Evolutionary conservation across 768 basidiomycete species (phyloP), one percentile per base, ranked within the genome.

Genomic region (Russula olivacea): DNA sequence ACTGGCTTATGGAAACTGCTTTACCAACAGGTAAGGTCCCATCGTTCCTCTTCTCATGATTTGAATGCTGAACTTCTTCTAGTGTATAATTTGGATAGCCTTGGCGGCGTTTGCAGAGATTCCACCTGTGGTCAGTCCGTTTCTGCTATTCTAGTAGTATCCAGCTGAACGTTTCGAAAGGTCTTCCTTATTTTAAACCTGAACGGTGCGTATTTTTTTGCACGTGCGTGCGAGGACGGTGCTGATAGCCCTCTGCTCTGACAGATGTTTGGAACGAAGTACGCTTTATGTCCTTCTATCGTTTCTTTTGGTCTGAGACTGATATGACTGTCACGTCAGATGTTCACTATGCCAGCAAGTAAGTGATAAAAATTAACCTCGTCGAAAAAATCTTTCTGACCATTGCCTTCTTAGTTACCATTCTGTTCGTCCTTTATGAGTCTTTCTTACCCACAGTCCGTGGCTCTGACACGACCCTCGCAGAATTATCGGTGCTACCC

Each of bases 191-290:
- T 23, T 41, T 36, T 63, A n/a, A 19, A 63, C 32, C n/a, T 58
- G 34, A 59, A 63, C 40, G 51, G 62, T 63, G 43, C 21, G 45
- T 21, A 45, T 59, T n/a, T 32, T 25, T 12, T 10, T 7, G 10
- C 19, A n/a, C 38, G 14, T 21, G 3, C 28, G 0, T 11, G n/a
- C 30, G 28, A 15, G 45, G 21, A 40, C 11, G 28, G 12, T 1
- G 10, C 52, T 63, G 32, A 59, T 38, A 9, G 11, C 0, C 19
- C 28, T 32, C 38, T 41, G n/a, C 12, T 19, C 7, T 58, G 45
- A 58, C 30, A 63, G 62, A 58, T 23, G 30, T 52, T 48, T 63
- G 56, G 57, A 58, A 58, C 38, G 36, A 48, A 32, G 62, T 63
- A 54, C 4, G 57, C 4, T n/a, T 21, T 45, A 34, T 53, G n/a